Percentiles rank a stretch among this genome's conserved stretches.
phyloP scores from a whole-genome alignment of 768 basidiomycete genomes.

The Lentinula raphanica region DNA sequence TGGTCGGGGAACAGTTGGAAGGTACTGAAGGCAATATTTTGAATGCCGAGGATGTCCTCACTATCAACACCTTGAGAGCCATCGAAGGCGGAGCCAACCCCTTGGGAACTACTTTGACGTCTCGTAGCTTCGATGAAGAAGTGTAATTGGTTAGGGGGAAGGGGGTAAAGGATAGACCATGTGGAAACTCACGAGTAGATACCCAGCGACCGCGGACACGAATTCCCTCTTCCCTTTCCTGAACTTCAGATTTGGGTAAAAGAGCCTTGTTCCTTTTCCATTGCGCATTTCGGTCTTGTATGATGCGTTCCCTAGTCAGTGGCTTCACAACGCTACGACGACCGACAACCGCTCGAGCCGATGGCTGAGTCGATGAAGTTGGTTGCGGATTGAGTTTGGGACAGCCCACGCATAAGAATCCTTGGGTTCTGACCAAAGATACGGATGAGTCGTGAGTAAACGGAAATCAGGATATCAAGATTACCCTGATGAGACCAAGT shows the following conservation, averaged over 20 bases:
- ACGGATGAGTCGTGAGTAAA: no score
- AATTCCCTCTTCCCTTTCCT: constrained; percentile 27
- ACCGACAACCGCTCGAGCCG: constrained; percentile 32
- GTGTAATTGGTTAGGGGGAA: not conserved
- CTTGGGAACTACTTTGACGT: constrained; percentile 35
- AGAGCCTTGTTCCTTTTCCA: constrained; percentile 38
- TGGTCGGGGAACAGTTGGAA: constrained; percentile 73
- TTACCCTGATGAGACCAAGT: constrained; percentile 62
- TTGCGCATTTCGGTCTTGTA: constrained; percentile 43
- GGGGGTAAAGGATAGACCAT: not conserved
- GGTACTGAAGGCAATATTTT: constrained; percentile 49
- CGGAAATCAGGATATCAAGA: no score
- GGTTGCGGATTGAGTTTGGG: constrained; percentile 44
- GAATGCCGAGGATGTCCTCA: constrained; percentile 56
- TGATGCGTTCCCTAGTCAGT: constrained; percentile 40
- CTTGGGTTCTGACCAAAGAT: constrained; percentile 35
- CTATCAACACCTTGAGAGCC: constrained; percentile 65
- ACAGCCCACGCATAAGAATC: constrained; percentile 55
- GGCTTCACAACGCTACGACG: constrained; percentile 34
- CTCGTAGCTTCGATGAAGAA: constrained; percentile 33
- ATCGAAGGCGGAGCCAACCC: constrained; percentile 48
- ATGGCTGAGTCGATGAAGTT: constrained; percentile 31
- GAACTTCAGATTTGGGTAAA: constrained; percentile 11
- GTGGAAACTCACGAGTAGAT: constrained; percentile 38
- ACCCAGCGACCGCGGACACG: constrained; percentile 58